A percentile compares a stretch with the other conserved stretches of the same genome.
phyloP scores from a whole-genome alignment of 148 eudicot genomes.

The Heliosperma pusillum region DNA sequence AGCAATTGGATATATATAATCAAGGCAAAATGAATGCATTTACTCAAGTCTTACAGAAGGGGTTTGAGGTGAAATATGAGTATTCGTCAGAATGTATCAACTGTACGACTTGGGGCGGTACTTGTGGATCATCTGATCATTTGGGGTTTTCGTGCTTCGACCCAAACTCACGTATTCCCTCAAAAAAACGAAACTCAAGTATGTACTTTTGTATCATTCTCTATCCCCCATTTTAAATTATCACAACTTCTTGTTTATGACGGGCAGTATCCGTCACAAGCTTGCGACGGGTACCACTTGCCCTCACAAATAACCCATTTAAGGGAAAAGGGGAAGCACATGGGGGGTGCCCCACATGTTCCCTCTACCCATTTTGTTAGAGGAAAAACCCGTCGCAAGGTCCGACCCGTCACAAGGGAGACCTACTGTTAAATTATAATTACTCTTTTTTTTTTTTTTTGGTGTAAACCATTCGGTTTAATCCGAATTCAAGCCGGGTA shows the following conservation, averaged over 20 bases:
- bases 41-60: neutral
- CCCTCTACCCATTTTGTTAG: too few species aligned
- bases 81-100: neutral
- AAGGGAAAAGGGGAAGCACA: too few species aligned
- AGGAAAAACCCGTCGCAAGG: too few species aligned
- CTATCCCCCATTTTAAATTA: neutral
- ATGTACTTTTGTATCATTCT: neutral
- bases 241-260: neutral
- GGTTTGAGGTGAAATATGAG: conserved; percentile 14
- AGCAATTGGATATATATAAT: neutral
- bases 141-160: neutral
- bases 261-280: too few species aligned
- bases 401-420: too few species aligned
- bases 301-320: too few species aligned
- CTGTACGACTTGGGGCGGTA: neutral
- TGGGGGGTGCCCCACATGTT: too few species aligned
- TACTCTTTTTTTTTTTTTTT: too few species aligned
- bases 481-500: too few species aligned
- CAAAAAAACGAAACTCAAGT: conserved; percentile 7
- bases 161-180: conserved; percentile 8
- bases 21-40: neutral
- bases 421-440: too few species aligned
- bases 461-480: too few species aligned
- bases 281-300: too few species aligned
- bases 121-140: conserved; percentile 6